phyloP scores from a whole-genome alignment of 1,284 basidiomycete species.

The Sanghuangporus baumii region DNA sequence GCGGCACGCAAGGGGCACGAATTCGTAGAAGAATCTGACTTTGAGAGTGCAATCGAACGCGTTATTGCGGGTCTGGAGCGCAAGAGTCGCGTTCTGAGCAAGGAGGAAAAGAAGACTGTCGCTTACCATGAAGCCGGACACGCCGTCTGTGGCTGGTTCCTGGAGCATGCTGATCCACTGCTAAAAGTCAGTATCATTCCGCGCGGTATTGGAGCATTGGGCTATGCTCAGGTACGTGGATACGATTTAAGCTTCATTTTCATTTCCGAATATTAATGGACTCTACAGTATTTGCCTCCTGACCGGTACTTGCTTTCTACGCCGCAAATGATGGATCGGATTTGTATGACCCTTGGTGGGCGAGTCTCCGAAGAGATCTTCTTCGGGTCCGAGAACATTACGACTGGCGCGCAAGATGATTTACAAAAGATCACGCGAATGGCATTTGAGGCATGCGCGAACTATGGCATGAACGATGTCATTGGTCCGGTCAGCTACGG shows the following conservation, averaged over 20 bases:
- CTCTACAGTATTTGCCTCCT: constrained; percentile 80
- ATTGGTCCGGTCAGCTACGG: constrained; percentile 97
- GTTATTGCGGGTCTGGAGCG: constrained; percentile 97
- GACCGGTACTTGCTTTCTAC: constrained; percentile 96
- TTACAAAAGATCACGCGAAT: constrained; percentile 97
- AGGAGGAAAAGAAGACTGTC: constrained; percentile 98
- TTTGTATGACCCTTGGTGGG: constrained; percentile 99
- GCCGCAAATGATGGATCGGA: constrained; percentile 91
- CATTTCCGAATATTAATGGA: constrained; percentile 7
- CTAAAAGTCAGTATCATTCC: constrained; percentile 99
- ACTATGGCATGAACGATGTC: constrained; percentile 93
- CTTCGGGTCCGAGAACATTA: constrained; percentile 90
- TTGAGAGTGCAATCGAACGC: constrained; percentile 96
- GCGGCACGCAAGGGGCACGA: constrained; percentile 86
- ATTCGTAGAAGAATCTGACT: constrained; percentile 79
- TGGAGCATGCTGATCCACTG: constrained; percentile 95
- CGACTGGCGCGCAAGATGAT: constrained; percentile 97
- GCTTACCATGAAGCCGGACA: constrained; percentile 99
- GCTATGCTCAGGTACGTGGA: constrained; percentile 82
- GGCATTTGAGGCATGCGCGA: constrained; percentile 93
- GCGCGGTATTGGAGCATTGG: constrained; percentile 91
- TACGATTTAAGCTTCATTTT: constrained; percentile 1
- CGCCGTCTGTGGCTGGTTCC: constrained; percentile 97
- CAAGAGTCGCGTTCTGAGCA: constrained; percentile 89
- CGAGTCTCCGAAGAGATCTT: constrained; percentile 98